phyloP scores from a whole-genome alignment of 78 protist genomes.

The Pigoraptor vietnamica region DNA sequence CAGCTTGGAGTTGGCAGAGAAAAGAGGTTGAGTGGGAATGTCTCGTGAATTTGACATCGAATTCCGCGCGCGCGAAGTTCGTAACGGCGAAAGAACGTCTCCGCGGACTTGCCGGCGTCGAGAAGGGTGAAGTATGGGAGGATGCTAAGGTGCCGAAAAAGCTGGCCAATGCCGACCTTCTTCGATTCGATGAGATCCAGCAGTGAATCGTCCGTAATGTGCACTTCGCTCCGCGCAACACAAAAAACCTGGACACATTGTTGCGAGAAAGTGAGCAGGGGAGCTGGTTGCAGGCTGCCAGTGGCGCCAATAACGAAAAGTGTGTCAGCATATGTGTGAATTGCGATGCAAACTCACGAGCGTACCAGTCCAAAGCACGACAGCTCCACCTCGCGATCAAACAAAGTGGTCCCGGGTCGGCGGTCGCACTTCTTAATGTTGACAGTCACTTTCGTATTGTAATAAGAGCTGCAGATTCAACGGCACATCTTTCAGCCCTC shows the following conservation, averaged over 20 bases:
- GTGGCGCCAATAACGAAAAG: background rate
- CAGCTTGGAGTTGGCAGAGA: no score
- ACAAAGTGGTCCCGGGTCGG: background rate
- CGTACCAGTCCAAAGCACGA: background rate
- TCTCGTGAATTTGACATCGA: background rate
- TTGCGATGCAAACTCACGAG: background rate
- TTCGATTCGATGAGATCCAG: background rate
- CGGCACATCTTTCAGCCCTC: background rate
- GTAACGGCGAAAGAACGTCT: background rate
- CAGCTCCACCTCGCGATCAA: conserved; percentile 1
- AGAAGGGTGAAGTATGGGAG: background rate
- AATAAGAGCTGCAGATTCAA: background rate
- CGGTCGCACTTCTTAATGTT: background rate
- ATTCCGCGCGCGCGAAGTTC: background rate
- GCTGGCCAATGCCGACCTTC: conserved; percentile 9
- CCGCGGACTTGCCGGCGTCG: background rate
- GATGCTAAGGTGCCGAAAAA: background rate
- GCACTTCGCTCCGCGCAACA: background rate
- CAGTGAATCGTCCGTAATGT: background rate
- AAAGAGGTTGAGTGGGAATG: background rate
- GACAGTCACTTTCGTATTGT: background rate
- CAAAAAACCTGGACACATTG: background rate
- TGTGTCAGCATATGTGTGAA: no score
- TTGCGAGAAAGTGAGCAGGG: background rate
- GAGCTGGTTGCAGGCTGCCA: background rate